Base-by-base conservation (phyloP, 2,329 filamentous ascomycete species). In the Eutypella sp. region DNA sequence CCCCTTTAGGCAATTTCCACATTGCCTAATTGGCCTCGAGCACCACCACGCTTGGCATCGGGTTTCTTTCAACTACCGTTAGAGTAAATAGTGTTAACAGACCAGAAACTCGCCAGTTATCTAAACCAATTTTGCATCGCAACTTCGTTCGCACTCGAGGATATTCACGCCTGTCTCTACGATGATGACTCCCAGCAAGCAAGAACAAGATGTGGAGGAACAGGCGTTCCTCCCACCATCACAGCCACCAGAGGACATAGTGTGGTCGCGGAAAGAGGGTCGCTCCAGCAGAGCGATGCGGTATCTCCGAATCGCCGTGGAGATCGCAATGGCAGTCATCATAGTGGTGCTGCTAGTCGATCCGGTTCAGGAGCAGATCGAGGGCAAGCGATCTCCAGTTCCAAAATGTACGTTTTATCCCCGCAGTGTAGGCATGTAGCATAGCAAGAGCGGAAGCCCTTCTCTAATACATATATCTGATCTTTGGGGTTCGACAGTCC, bases 301-400 rank as follows among this genome's bases (percentile, higher is more conserved):
- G 40, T 62, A 60, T 41, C 29, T 64, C 6, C 57, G 64, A 18
- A 27, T 65, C 13, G 15, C 50, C 2, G n/a, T 67, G 4, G 64
- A 67, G 39, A 27, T 61, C 10, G 51, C 23, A 2, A 66, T 67
- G 64, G 60, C 54, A 0, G 44, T 49, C 20, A 47, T 54, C 2
- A 66, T 67, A 33, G 48, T 53, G 3, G 40, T 50, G 20, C 48
- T 67, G 22, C 41, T 61, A 4, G 49, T 55, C n/a, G 44, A 49
- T 31, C 41, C 52, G 1, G 42, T 58, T 16, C 50, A 48, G 5
- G 48, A 54, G 18, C 47, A 48, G 19, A 42, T 44, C 27, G 49
- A 48, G 16, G 50, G 40, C 20, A 47, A 44, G 45, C 49, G 47
- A 31, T 52, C 56, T 6, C 63, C 64, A 2, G 61, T 66, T n/a